Evolutionary conservation across 2,329 filamentous ascomycete species (phyloP), one percentile per base, ranked within the genome.

Genomic region (Pseudocercospora fuligena): DNA sequence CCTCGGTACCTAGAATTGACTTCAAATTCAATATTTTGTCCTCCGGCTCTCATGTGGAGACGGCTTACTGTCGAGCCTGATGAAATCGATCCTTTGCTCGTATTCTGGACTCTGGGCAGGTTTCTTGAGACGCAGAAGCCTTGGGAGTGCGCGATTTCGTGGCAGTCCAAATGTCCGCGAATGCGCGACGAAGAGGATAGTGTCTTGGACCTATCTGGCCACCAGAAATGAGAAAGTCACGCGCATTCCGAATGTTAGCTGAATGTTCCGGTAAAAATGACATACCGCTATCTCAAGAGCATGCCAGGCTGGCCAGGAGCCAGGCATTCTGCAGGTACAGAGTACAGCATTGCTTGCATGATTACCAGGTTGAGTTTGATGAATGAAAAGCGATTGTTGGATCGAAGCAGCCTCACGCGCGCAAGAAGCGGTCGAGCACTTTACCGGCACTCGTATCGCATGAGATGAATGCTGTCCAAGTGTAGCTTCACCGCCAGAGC

Each of bases 361-460:
- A 56, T 56, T 56, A 16, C 51, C 12, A 21, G 51, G 25, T 56
- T 56, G 51, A 56, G 51, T 56, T 56, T 56, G 51, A 56, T 56
- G 51, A 56, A 12, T 9, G 51, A 31, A 27, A 33, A 14, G 27
- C 6, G 11, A 3, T 27, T 31, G 51, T 56, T 56, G 51, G 51
- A 56, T 56, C 51, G 51, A 56, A 51, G 51, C 23, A 56, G 51
- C 25, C 51, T 56, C 51, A 31, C 51, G 23, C 5, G 8, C 25
- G 27, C 23, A 4, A 27, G 23, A 54, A 29, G 11, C 9, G 25
- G 12, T 21, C 23, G 16, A 29, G 25, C 25, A 29, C 21, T 54
- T 11, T 25, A 25, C 21, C 51, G 14, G 14, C 21, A 25, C 25
- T 31, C 51, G 51, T n/a, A 56, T 56, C 27, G 51, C 47, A 14